Conservation (phyloP, 495 filamentous ascomycete species). For the Glutinoglossum americanum region DNA sequence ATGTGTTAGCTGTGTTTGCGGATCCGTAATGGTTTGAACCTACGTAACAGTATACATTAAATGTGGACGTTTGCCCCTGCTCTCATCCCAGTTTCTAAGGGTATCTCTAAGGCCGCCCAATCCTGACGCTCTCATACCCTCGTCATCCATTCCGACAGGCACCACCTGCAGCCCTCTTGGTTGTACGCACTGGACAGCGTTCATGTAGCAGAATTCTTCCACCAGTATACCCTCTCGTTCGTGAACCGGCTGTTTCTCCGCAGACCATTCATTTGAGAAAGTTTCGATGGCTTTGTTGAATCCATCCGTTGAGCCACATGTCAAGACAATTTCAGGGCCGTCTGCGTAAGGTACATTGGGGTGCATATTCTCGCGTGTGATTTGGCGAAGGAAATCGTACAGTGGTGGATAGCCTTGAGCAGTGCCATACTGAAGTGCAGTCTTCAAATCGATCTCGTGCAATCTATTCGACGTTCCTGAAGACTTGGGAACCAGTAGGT, state of each 20-base stretch:
- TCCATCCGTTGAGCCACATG: conserved; percentile 67
- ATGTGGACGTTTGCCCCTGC: conserved; percentile 52
- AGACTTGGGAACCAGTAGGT: conserved; percentile 49
- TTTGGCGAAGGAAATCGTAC: conserved; percentile 51
- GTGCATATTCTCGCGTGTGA: conserved; percentile 55
- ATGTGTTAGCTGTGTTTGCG: neutral
- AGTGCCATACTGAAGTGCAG: conserved; percentile 70
- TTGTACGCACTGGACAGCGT: conserved; percentile 38
- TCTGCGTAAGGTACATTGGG: conserved; percentile 55
- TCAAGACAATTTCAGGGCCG: conserved; percentile 57
- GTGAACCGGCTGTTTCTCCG: conserved; percentile 37
- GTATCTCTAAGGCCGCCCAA: conserved; percentile 55
- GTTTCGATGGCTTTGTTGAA: conserved; percentile 54
- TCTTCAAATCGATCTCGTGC: conserved; percentile 55
- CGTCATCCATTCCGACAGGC: conserved; percentile 49
- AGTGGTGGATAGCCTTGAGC: conserved; percentile 59
- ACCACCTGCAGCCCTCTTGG: conserved; percentile 53
- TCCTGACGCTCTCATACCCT: conserved; percentile 49
- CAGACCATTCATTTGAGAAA: conserved; percentile 51
- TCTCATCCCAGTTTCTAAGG: conserved; percentile 57
- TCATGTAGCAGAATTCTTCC: conserved; percentile 31
- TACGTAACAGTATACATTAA: conserved; percentile 81
- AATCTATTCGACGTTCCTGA: conserved; percentile 27
- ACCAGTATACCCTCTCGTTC: conserved; percentile 23
- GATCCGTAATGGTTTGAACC: conserved; percentile 13